Evolutionary conservation across 352 stramenopile genomes (phyloP).

Genomic region (Thalassiosira mediterranea): DNA sequence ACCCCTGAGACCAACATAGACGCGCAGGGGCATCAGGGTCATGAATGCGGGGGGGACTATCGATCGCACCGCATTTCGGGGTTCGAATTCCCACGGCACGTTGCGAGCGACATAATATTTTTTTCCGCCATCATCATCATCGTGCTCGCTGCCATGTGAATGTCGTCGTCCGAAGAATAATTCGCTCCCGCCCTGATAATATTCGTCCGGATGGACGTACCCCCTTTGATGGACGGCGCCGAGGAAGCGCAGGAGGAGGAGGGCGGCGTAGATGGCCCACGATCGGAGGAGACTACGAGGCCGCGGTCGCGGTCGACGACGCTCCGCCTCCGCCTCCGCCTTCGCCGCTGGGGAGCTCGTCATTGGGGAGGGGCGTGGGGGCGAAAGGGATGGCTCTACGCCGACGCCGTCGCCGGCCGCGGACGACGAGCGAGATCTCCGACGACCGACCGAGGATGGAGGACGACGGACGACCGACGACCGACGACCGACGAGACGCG

Average conservation of each 20-base stretch:
- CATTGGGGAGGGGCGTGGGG: no score
- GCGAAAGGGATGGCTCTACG: no score
- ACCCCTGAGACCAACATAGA: slow-evolving; percentile 43
- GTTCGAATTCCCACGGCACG: slow-evolving; percentile 76
- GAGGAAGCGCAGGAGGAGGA: slow-evolving; percentile 43
- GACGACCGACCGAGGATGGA: no score
- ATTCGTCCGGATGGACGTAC: slow-evolving; percentile 83
- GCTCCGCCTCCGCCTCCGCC: no score
- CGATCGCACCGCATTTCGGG: slow-evolving; percentile 68
- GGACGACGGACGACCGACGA: no score
- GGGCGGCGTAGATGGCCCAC: slow-evolving; percentile 46
- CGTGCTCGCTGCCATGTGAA: not conserved
- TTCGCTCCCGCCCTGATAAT: slow-evolving; percentile 82
- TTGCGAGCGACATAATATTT: slow-evolving; percentile 31
- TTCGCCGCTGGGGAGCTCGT: no score
- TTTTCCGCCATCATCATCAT: not conserved
- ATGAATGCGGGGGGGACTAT: slow-evolving; percentile 71
- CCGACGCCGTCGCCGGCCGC: no score
- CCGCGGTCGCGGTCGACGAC: no score
- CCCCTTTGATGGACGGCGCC: slow-evolving; percentile 39
- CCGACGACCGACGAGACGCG: no score
- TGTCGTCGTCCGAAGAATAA: slow-evolving; percentile 68
- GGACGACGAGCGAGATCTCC: no score
- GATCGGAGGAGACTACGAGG: no score
- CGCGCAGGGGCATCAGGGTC: slow-evolving; percentile 67